phyloP scores from a whole-genome alignment of 2,329 filamentous ascomycete genomes.

The Botrytis fragariae region DNA sequence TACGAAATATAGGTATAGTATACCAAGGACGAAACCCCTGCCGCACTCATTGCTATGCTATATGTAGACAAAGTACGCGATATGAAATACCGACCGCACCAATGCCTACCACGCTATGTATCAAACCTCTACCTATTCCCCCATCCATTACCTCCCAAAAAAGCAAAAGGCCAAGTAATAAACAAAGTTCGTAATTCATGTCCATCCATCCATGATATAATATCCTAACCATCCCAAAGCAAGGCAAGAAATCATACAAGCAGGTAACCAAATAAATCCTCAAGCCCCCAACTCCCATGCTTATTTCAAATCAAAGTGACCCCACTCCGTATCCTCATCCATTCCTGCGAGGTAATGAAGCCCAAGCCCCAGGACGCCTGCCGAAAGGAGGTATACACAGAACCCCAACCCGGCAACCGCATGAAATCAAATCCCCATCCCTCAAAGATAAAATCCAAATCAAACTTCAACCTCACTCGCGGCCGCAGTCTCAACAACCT shows the following conservation, averaged over 20 bases:
- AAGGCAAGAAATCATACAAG: neutral
- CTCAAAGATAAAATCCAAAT: neutral
- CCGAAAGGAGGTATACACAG: neutral
- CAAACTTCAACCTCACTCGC: neutral
- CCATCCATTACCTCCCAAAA: neutral
- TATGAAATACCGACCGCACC: neutral
- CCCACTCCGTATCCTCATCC: neutral
- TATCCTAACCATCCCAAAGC: conserved; percentile 8
- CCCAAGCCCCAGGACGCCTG: neutral
- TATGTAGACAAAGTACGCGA: neutral
- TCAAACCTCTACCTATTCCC: too few relatives aligned
- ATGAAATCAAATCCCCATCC: neutral
- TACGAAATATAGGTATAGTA: neutral
- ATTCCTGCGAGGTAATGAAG: neutral
- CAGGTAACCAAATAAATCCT: neutral
- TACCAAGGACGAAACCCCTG: neutral
- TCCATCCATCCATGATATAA: conserved; percentile 12
- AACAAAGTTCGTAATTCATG: conserved; percentile 3
- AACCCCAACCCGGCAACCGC: neutral
- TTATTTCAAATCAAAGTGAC: conserved; percentile 6
- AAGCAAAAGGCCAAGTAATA: neutral
- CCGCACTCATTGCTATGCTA: neutral
- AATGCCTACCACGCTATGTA: neutral
- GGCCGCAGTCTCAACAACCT: conserved; percentile 40
- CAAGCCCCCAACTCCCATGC: conserved; percentile 3